Conservation (phyloP, 202 grass and related monocot genomes). For the Musa balbisiana region DNA sequence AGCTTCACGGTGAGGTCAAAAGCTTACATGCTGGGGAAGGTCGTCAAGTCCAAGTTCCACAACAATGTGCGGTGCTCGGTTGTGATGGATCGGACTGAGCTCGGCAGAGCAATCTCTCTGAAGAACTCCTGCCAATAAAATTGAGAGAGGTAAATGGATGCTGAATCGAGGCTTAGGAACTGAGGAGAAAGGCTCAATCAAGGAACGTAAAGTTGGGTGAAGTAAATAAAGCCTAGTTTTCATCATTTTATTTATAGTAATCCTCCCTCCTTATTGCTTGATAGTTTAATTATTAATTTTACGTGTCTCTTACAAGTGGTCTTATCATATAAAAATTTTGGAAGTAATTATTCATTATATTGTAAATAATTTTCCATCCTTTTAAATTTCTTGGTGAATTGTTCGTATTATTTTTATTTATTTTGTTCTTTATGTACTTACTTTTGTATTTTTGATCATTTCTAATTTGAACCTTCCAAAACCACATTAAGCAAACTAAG, state of each 20-base stretch:
- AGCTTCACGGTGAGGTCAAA: conserved; percentile 43
- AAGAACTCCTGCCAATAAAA: conserved; percentile 37
- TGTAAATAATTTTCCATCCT: no score
- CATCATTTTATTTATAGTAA: neutral
- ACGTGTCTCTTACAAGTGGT: no score
- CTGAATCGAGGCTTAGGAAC: neutral
- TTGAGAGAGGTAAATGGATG: neutral
- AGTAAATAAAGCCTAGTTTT: neutral
- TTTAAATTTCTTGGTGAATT: no score
- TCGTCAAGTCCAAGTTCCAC: conserved; percentile 73
- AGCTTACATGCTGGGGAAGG: conserved; percentile 66
- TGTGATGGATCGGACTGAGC: conserved; percentile 40
- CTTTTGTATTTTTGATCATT: no score
- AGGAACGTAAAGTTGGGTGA: neutral
- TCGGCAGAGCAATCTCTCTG: conserved; percentile 50
- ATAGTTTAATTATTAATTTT: no score
- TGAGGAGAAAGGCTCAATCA: neutral
- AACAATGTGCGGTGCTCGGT: conserved; percentile 44
- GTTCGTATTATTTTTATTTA: no score
- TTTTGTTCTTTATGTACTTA: no score
- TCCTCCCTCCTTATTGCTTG: no score
- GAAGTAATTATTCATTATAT: no score
- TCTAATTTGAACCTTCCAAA: no score
- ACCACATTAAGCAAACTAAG: no score
- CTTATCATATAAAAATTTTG: no score